These are phyloP conservation scores for Pythium pectinolyticum DNA, from an alignment of 352 stramenopile species.

Conservation along the genomic window DNA sequence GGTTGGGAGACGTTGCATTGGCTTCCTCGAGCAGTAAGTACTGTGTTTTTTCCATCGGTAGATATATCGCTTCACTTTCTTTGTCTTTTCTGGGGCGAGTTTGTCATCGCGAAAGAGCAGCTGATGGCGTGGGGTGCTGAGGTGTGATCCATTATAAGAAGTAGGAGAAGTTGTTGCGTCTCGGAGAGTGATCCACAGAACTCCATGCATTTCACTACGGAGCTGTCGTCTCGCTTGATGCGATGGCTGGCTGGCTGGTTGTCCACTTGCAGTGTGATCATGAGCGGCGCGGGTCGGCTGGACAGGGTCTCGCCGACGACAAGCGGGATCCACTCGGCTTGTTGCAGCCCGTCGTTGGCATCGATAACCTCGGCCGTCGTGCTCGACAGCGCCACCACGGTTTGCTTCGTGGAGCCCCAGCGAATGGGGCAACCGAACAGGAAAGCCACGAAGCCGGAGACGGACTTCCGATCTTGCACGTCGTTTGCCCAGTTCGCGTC, in stretches of 20 bases:
- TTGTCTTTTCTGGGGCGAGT: too few relatives aligned
- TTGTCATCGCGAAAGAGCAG: too few relatives aligned
- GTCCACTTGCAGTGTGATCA: not conserved
- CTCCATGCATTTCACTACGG: too few relatives aligned
- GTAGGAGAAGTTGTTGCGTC: too few relatives aligned
- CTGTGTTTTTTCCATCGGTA: too few relatives aligned
- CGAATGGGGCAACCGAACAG: conserved; percentile 20
- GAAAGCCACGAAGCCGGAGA: conserved; percentile 14
- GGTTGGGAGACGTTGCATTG: too few relatives aligned
- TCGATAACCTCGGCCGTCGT: conserved; percentile 20
- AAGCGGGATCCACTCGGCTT: conserved; percentile 12
- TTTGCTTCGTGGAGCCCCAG: conserved; percentile 29
- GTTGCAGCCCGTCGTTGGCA: conserved; percentile 1
- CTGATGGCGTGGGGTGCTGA: too few relatives aligned
- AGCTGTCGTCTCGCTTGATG: not conserved
- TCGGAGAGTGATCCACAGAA: too few relatives aligned
- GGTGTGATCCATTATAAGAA: too few relatives aligned
- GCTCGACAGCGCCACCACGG: conserved; percentile 25
- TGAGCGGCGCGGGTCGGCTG: not conserved
- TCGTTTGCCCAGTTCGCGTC: conserved; percentile 32
- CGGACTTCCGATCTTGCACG: conserved; percentile 16
- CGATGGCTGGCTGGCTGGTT: conserved; percentile 2
- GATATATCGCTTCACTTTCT: too few relatives aligned
- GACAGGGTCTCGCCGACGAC: not conserved
- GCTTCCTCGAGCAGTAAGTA: too few relatives aligned